Evolutionary conservation across 805 yeast genomes (phyloP), one percentile per base, ranked within the genome.

Genomic region (Candida peoriensis): DNA sequence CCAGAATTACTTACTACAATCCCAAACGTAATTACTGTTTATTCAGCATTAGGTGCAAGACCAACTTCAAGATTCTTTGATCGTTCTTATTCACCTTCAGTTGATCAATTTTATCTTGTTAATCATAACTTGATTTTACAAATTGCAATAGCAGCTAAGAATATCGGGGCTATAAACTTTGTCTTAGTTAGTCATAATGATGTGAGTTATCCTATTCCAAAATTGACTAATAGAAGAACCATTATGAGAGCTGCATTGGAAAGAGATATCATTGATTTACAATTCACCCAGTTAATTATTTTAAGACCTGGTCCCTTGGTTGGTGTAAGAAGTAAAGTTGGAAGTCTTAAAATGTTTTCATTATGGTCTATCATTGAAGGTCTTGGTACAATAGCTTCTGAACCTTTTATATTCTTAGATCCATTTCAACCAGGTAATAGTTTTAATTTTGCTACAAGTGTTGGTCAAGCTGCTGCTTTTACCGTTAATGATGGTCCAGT

Each of bases 271-370:
- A 24, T 21, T 5, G 25, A 20, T 3, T 21, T 43, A 16, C 25
- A 33, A 3, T 40, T 43, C 28, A 22, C 36, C 13, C 30, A 38
- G 14, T 28, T 40, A 22, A 12, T 40, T 5, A 30, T 43, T 4
- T 11, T 40, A 9, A 37, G 45, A 35, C 43, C 41, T 13, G 48
- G 44, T 25, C 41, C 42, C 8, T 22, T 38, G 33, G 42, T 37
- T 35, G 46, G 46, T 26, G n/a, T 42, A 11, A 35, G 42, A 27
- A 37, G 30, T 14, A 42, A 41, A 14, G 30, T 33, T 24, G 38
- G 36, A n/a, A 28, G 35, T 18, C 25, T 37, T 12, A 37, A 34
- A 14, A 29, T 25, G 28, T 36, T 39, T 16, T 37, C 41, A 1
- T 19, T 34, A 12, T 36, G 37, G 36, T 39, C 42, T 34, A 19